Percentiles rank a stretch among this genome's conserved stretches.
Evolutionary conservation across 805 yeast genomes (phyloP).

Genomic region (Teunomyces funiuensis): DNA sequence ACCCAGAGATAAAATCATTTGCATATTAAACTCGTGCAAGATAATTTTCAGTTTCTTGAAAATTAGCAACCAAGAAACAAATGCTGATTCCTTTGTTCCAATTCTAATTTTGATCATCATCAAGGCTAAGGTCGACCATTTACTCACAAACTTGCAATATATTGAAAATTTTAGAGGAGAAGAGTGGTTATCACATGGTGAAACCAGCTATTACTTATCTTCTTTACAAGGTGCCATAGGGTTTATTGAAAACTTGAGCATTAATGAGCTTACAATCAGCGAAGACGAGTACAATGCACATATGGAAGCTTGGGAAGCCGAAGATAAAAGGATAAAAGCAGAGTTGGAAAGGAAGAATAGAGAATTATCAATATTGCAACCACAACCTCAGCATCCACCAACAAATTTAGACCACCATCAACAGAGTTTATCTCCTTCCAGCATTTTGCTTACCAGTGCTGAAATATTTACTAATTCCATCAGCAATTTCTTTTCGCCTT

Average conservation of each 20-base stretch:
- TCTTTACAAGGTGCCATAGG: constrained; percentile 88
- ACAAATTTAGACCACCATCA: constrained; percentile 3
- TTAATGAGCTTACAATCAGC: constrained; percentile 57
- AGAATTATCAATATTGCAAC: constrained; percentile 11
- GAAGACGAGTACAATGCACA: constrained; percentile 59
- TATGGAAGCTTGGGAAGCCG: constrained; percentile 51
- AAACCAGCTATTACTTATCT: constrained; percentile 85
- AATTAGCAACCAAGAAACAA: constrained; percentile 64
- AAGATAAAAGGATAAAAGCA: constrained; percentile 25
- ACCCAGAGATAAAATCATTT: constrained; percentile 91
- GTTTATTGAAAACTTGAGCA: constrained; percentile 64
- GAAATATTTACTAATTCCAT: constrained; percentile 53
- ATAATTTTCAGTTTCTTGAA: constrained; percentile 86
- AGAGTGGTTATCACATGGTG: constrained; percentile 74
- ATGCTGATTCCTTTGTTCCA: constrained; percentile 95
- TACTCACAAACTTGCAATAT: constrained; percentile 79
- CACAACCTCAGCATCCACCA: constrained; percentile 19
- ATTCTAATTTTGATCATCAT: constrained; percentile 75
- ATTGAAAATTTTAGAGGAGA: constrained; percentile 81
- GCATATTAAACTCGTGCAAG: constrained; percentile 88
- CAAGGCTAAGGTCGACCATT: constrained; percentile 59
- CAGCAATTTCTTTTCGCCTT: constrained; percentile 38
- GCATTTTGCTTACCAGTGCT: constrained; percentile 45
- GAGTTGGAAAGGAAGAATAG: constrained; percentile 9
- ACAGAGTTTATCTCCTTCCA: constrained; percentile 36